Evolutionary conservation across 2,329 filamentous ascomycete species (phyloP), one percentile per base, ranked within the genome.

Genomic region (Fusarium dlaminii): DNA sequence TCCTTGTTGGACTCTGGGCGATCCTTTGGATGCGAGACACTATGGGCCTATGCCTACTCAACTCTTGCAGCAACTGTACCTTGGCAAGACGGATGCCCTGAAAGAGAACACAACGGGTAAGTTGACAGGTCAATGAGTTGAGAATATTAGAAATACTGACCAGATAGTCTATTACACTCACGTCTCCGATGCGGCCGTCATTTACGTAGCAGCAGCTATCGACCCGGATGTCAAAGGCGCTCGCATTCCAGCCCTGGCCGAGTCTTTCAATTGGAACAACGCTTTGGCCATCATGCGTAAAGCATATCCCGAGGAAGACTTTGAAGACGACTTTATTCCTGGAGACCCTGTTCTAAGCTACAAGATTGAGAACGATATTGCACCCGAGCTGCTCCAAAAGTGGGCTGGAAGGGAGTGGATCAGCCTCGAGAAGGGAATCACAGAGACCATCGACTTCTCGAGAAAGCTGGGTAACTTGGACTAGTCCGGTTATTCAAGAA

Each of bases 361-460:
- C 15, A 60, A 64, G 1, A 58, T 77, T 1, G 72, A 74, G 17
- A 66, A 77, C 9, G 49, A 77, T 3, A 70, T 72, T 24, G 73
- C 73, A 1, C 64, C 60, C 2, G n/a, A 4, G 0, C 22, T 77
- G 10, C 30, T 77, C 8, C 42, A 54, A 24, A 77, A 77, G 11
- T 77, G 75, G 75, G 75, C 75, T 9, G 75, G 67, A 2, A 62
- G 75, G 8, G 49, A 73, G 1, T 75, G 75, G 73, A 70, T 74
- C 0, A 34, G 30, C 3, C 39, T 77, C 5, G 63, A 75, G 20
- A 66, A 39, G 5, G 52, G 51, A 4, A 43, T 77, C 0, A 68
- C 36, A 3, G 74, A 76, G 32, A 66, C 56, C 0, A 62, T 75
- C 29, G 59, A 74, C 6, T 69, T 54, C 24, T 65, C 66, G 2